Evolutionary conservation across 345 rosid genomes (phyloP), one percentile per base, ranked within the genome.

Genomic region (Euphorbia tirucalli): DNA sequence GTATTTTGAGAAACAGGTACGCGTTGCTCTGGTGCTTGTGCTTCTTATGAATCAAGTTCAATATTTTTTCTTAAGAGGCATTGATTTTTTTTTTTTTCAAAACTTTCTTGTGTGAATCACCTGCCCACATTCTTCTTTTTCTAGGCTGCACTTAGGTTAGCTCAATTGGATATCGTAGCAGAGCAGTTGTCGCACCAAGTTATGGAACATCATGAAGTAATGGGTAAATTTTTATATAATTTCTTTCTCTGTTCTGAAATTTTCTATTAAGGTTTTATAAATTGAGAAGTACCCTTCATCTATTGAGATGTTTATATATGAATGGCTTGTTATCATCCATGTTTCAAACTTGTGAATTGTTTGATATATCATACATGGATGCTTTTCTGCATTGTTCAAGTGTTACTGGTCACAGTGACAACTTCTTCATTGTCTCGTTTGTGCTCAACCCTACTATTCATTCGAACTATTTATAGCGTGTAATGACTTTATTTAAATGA

Each of bases 121-220:
- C 58, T 64, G 69, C 69, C 18, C 65, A 32, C 65, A 31, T 61
- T 78, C 72, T 65, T 70, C 50, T 78, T 41, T 57, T 79, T 80
- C 56, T 77, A 95, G 99, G 99, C 94, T 11, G 75, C 95, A 18
- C 80, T 93, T 83, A 88, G 98, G 87, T 80, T 96, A 77, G 85
- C 88, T 18, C 99, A 96, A 76, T 77, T 96, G 68, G 99, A 96
- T 83, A 85, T 80, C 79, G 96, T 93, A 58, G 80, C 96, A 21
- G 99, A 96, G 77, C 80, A 21, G 58, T 78, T 96, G 65, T 96
- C 98, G 55, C 85, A 77, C 25, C 84, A 93, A 66, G 99, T 95
- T 65, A 91, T 93, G 96, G 90, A 92, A 82, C 97, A 95, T 88
- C 93, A 88, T 81, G 92, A 95, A 93, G 98, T 89, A 58, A 95